Evolutionary conservation across 2,329 filamentous ascomycete genomes (phyloP).

Genomic region (Pseudogymnoascus sp.): DNA sequence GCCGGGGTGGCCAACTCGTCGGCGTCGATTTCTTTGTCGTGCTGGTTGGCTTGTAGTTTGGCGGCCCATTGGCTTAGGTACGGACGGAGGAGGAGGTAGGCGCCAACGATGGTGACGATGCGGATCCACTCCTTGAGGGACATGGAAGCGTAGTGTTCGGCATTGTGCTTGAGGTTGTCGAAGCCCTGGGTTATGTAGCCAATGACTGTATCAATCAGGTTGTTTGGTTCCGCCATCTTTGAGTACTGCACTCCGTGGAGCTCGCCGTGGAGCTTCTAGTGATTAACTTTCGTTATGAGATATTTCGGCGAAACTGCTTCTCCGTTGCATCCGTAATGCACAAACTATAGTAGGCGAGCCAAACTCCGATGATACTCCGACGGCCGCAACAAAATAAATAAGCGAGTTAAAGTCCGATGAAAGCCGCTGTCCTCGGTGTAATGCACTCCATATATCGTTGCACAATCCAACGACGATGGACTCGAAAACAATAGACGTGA

Average conservation of each 20-base stretch:
- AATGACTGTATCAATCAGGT: not conserved
- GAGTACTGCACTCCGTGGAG: not conserved
- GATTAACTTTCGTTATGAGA: not conserved
- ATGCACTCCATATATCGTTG: not conserved
- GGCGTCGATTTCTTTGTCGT: slow-evolving; percentile 41
- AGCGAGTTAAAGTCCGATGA: not conserved
- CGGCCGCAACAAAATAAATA: not conserved
- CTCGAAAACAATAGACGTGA: not conserved
- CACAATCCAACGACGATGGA: not conserved
- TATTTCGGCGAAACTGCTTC: not conserved
- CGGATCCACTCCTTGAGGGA: slow-evolving; percentile 53
- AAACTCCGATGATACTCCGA: slow-evolving; percentile 4
- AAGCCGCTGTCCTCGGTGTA: not conserved
- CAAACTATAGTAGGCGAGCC: not conserved
- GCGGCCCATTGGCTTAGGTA: slow-evolving; percentile 63
- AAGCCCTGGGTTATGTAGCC: not conserved
- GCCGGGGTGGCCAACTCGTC: slow-evolving; percentile 34
- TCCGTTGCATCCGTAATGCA: not conserved
- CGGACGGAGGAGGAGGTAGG: slow-evolving; percentile 65
- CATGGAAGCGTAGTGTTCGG: slow-evolving; percentile 28
- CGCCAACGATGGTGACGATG: slow-evolving; percentile 61
- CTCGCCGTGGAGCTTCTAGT: not conserved
- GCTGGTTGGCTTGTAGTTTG: slow-evolving; percentile 53
- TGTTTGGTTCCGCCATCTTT: not conserved
- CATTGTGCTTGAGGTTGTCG: slow-evolving; percentile 5